Base-by-base conservation (phyloP, 2,329 filamentous ascomycete genomes). In the Xylariaceae sp. region DNA sequence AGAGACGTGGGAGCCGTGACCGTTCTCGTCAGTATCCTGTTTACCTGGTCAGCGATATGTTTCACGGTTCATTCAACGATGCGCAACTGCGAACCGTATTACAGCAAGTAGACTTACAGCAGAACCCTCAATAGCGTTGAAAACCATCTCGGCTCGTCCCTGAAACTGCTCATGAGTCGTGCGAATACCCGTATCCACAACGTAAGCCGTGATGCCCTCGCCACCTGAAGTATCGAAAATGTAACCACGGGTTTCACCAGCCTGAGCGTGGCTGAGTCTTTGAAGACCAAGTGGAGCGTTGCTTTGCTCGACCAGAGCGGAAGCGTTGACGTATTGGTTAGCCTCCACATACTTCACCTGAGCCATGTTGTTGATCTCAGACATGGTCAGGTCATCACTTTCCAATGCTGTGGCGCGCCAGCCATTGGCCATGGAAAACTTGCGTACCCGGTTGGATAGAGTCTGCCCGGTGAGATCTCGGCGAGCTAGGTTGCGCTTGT, bases 161-260 rank as follows among this genome's bases (percentile, higher is more conserved):
- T 77, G 72, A 58, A 80, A 84, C 63, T 83, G 77, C 41, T 65
- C 61, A 68, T 88, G 85, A 6, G 74, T 72, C 36, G 71, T 70
- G 49, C 71, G 71, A 64, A 88, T 81, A 59, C 85, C 85, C 6
- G 84, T 87, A 68, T 88, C 85, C 39, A 88, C 78, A 19, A 88
- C 70, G 65, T 82, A 88, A 28, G 76, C 78, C 18, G 79, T 84
- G 59, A 82, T 79, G n/a, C 78, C 79, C 57, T 74, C 51, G 31
- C 81, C 81, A 18, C 75, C 77, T 12, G 71, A 73, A 51, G 69
- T 68, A 63, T 84, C 79, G 56, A 81, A 84, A 46, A 77, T 59
- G 63, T 83, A 83, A 47, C 63, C 67, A 28, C 22, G 22, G 6
- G 55, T 50, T 13, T 61, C 50, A 39, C 68, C 72, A 16, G 68